phyloP scores from a whole-genome alignment of 2,329 filamentous ascomycete species.

The Aspergillus floridensis region DNA sequence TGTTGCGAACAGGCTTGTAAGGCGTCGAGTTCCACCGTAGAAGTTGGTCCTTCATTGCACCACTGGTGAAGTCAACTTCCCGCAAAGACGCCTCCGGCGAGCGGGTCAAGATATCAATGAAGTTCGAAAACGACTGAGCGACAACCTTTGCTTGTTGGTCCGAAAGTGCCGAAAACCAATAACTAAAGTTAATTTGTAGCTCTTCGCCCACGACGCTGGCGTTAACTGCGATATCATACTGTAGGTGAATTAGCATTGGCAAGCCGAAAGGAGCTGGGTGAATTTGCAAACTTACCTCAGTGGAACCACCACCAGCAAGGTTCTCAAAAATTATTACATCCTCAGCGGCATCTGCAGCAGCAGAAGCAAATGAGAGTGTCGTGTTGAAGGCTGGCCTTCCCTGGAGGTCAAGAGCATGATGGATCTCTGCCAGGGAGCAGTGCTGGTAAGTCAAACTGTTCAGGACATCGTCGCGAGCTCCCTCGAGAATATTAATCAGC shows the following conservation, averaged over 20 bases:
- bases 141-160: constrained; percentile 5
- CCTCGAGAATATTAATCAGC: not conserved
- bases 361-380: constrained; percentile 14
- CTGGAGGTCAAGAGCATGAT: constrained; percentile 12
- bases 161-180: not conserved
- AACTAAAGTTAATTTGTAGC: constrained; percentile 16
- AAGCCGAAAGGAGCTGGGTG: not conserved
- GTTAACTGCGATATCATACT: constrained; percentile 12
- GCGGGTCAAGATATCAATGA: constrained; percentile 2
- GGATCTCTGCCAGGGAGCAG: constrained; percentile 15
- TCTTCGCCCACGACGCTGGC: constrained; percentile 15
- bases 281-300: constrained; percentile 14
- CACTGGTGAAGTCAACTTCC: not conserved
- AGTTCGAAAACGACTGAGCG: constrained; percentile 5
- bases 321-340: constrained; percentile 7
- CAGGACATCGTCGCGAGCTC: constrained; percentile 1
- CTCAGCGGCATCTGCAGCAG: not conserved
- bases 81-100: not conserved
- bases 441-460: constrained; percentile 14
- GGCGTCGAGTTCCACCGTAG: not conserved
- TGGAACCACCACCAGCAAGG: not conserved
- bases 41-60: not conserved
- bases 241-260: not conserved
- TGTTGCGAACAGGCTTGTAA: not conserved
- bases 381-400: constrained; percentile 22